Evolutionary conservation across 2,329 filamentous ascomycete species (phyloP), one percentile per base, ranked within the genome.

Genomic region (Dryadomyces quercivorus): DNA sequence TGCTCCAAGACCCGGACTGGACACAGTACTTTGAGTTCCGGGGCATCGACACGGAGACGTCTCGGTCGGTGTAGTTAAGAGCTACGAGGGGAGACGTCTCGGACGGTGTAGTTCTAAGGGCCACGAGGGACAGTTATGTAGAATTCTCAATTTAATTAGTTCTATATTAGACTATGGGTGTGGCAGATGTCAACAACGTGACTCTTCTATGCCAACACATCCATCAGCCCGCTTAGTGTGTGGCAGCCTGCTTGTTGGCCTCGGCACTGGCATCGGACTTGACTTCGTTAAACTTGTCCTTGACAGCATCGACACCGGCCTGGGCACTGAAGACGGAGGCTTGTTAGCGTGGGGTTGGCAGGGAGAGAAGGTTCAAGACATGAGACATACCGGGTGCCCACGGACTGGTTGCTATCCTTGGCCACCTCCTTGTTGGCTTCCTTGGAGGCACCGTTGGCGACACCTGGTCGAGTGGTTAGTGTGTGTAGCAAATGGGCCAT

Each of bases 401-500:
- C 16, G 56, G 62, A 63, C 59, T 68, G 69, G 65, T 80, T 70
- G 67, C 63, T 67, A 66, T 76, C 75, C 72, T 82, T 80, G 65
- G 78, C 78, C 63, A 72, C 65, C 44, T 68, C 65, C 76, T 81
- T 80, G 76, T 81, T 81, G 73, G 70, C 72, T 71, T 80, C 76
- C 75, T 81, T 79, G 66, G 71, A 75, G 59, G 75, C 72, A 40
- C 47, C 52, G 48, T 56, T 42, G 62, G 72, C 68, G 54, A 72
- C 67, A 57, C 69, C 65, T 60, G 65, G 50, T 48, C 26, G 26
- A 42, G 16, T n/a, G 5, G 38, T 42, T n/a, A 42, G 38, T n/a
- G 12, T n/a, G 16, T 15, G 16, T 4, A 42, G 38, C 5, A 26
- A 31, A 18, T 18, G 2, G 9, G 12, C 31, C 15, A 49, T 5